Evolutionary conservation across 2,329 filamentous ascomycete species (phyloP).

Genomic region (Botrytis galanthina): DNA sequence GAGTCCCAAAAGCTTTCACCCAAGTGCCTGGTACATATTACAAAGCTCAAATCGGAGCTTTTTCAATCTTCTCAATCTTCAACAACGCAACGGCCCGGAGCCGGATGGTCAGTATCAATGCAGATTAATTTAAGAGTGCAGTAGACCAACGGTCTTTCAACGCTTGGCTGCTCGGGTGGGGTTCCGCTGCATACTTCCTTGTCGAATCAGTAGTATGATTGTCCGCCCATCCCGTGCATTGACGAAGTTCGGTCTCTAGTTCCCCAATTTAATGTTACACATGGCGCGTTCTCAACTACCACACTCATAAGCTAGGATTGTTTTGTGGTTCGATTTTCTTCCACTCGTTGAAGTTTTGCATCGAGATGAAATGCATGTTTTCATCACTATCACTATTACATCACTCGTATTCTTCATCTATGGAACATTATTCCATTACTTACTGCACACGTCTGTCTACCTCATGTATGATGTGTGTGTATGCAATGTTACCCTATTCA

Average conservation of each 20-base stretch:
- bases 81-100: neutral
- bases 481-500: neutral
- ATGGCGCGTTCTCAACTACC: neutral
- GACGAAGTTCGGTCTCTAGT: neutral
- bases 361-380: neutral
- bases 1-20: neutral
- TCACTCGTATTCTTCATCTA: neutral
- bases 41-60: neutral
- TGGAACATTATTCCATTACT: neutral
- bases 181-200: neutral
- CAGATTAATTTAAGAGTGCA: slow-evolving; percentile 4
- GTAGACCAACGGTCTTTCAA: neutral
- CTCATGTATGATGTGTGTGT: neutral
- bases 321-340: neutral
- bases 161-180: neutral
- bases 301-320: neutral
- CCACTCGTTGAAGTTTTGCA: neutral
- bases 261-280: slow-evolving; percentile 11
- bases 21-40: slow-evolving; percentile 2
- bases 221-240: neutral
- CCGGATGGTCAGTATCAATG: neutral
- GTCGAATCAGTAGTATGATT: slow-evolving; percentile 7
- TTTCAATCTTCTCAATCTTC: neutral
- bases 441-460: neutral
- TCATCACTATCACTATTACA: neutral